Evolutionary conservation across 352 stramenopile species (phyloP).

Genomic region (Thraustochytrium striatum): DNA sequence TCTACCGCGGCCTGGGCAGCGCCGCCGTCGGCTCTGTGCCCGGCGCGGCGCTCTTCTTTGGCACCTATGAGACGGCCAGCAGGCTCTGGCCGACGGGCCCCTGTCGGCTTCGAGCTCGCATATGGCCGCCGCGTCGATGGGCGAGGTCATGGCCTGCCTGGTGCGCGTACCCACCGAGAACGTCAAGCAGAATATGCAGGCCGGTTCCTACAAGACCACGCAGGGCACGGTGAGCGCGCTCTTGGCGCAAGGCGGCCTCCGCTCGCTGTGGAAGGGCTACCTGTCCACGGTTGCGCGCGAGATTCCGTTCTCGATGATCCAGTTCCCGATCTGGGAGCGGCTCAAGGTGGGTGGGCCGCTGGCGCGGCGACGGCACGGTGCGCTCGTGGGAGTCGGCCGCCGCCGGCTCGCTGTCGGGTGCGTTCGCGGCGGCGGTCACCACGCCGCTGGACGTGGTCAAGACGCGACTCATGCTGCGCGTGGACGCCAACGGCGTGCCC

Average conservation of each 20-base stretch:
- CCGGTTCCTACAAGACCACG: constrained; percentile 73
- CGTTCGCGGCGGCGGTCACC: constrained; percentile 90
- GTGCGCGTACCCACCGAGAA: constrained; percentile 98
- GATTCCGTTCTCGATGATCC: constrained; percentile 96
- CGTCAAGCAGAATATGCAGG: constrained; percentile 98
- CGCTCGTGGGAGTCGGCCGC: constrained; percentile 82
- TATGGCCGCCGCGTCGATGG: constrained; percentile 87
- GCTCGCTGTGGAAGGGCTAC: constrained; percentile 74
- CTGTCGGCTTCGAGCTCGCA: constrained; percentile 68
- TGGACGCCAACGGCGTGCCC: constrained; percentile 75
- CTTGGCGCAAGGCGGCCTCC: constrained; percentile 63
- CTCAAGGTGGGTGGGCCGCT: constrained; percentile 73
- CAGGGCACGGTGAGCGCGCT: constrained; percentile 70
- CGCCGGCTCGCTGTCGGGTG: constrained; percentile 89
- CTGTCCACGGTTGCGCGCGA: constrained; percentile 96
- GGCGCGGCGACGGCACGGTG: constrained; percentile 56
- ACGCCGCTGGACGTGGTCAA: constrained; percentile 99
- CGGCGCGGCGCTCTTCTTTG: constrained; percentile 56
- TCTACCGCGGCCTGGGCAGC: constrained; percentile 84
- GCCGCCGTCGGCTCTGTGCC: constrained; percentile 81
- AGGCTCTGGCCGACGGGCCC: constrained; percentile 50
- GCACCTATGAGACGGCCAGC: constrained; percentile 48
- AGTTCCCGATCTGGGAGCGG: constrained; percentile 98
- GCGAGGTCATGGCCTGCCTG: constrained; percentile 91
- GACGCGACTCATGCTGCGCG: constrained; percentile 93